A percentile compares a stretch with the other conserved stretches of the same genome.
phyloP scores from a whole-genome alignment of 2,329 filamentous ascomycete species.

The Sordariomycetes sp. region DNA sequence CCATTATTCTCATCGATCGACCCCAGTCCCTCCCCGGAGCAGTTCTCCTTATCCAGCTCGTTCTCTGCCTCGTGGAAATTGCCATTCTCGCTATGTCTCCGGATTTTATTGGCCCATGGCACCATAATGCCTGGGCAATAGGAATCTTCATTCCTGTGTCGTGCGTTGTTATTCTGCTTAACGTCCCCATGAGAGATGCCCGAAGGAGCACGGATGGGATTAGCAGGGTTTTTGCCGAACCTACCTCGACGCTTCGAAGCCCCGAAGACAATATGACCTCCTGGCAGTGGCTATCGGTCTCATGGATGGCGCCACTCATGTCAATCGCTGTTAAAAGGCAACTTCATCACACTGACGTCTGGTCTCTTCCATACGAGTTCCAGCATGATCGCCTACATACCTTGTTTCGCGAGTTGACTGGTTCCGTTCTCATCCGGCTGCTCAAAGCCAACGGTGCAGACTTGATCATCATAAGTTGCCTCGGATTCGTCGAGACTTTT shows the following conservation, averaged over 20 bases:
- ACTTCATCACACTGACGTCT: constrained; percentile 68
- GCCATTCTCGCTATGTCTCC: constrained; percentile 9
- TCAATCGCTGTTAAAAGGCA: constrained; percentile 48
- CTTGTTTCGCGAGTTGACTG: constrained; percentile 58
- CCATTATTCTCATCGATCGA: constrained; percentile 15
- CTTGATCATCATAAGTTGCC: constrained; percentile 49
- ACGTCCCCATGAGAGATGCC: constrained; percentile 59
- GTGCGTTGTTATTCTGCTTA: constrained; percentile 39
- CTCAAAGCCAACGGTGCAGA: constrained; percentile 70
- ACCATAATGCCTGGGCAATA: constrained; percentile 12
- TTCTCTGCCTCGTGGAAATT: constrained; percentile 15
- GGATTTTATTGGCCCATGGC: constrained; percentile 11
- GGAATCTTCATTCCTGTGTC: constrained; percentile 25
- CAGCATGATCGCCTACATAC: constrained; percentile 66
- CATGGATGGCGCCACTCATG: constrained; percentile 70
- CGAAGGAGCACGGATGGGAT: constrained; percentile 40
- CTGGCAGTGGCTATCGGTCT: constrained; percentile 76
- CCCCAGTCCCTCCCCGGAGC: constrained; percentile 14
- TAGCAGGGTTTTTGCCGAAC: constrained; percentile 33
- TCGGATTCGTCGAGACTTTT: constrained; percentile 50
- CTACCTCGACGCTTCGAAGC: constrained; percentile 48
- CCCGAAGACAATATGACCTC: constrained; percentile 68
- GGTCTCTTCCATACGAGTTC: constrained; percentile 67
- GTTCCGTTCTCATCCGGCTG: constrained; percentile 58
- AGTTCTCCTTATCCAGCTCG: constrained; percentile 17